Evolutionary conservation across 2,329 filamentous ascomycete genomes (phyloP).

Genomic region (Ceratocystis cacaofunesta): DNA sequence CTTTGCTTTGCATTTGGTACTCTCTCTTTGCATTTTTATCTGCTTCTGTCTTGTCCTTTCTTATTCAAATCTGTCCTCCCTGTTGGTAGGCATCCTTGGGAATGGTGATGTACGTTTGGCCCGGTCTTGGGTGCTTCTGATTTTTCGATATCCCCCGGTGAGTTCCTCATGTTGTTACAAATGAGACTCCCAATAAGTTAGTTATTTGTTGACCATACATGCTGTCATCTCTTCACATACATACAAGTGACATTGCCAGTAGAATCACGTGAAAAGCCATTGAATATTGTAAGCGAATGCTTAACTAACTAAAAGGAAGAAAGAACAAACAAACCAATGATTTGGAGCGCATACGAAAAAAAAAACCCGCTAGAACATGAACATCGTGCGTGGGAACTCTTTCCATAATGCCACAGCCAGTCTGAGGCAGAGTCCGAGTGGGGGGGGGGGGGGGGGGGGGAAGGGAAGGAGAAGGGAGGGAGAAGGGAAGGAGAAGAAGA

Average conservation of each 20-base stretch:
- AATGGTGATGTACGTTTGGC: not conserved
- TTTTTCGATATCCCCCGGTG: constrained; percentile 13
- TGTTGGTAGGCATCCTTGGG: not conserved
- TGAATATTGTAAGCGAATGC: not conserved
- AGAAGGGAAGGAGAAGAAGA: no score
- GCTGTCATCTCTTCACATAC: not conserved
- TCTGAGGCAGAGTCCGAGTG: not conserved
- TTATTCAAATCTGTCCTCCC: constrained; percentile 4
- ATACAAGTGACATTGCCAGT: not conserved
- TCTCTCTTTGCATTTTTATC: not conserved
- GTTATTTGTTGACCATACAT: constrained; percentile 3
- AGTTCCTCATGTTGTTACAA: constrained; percentile 4
- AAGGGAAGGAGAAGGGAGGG: not conserved
- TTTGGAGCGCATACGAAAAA: not conserved
- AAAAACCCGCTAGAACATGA: constrained; percentile 5
- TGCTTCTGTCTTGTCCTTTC: constrained; percentile 6
- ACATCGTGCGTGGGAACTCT: constrained; percentile 2
- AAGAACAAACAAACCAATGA: not conserved
- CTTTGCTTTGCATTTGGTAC: not conserved
- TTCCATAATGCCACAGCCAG: constrained; percentile 3
- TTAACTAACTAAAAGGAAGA: not conserved
- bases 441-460: not conserved
- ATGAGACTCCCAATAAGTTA: constrained; percentile 12
- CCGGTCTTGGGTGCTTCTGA: not conserved
- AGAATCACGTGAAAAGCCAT: not conserved